Evolutionary conservation across 208 protist species (phyloP).

Genomic region (Crithidia expoeki): DNA sequence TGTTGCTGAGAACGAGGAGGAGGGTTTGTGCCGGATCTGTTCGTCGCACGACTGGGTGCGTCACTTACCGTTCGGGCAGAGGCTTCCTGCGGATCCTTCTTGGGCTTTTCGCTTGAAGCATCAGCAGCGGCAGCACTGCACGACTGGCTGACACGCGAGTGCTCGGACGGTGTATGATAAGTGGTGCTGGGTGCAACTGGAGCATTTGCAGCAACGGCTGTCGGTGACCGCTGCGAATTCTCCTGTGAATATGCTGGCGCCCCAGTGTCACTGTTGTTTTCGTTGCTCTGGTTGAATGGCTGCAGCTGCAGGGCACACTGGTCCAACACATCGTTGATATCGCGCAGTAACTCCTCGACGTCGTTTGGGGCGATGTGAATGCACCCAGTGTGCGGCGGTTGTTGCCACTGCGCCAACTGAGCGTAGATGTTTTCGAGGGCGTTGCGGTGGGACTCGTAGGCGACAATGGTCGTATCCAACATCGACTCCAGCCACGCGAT

Average conservation of each 20-base stretch:
- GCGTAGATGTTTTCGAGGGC: conserved; percentile 45
- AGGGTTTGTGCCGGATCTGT: neutral
- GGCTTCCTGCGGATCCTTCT: neutral
- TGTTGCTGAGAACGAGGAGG: neutral
- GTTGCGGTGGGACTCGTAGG: conserved; percentile 55
- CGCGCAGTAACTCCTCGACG: conserved; percentile 30
- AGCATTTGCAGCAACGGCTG: conserved; percentile 1
- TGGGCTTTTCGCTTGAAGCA: too few species aligned
- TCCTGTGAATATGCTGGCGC: neutral
- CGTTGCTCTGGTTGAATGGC: conserved; percentile 9
- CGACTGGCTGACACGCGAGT: neutral
- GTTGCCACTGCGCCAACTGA: conserved; percentile 34
- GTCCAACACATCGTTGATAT: conserved; percentile 41
- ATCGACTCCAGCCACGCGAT: conserved; percentile 43
- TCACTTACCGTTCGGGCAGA: conserved; percentile 2
- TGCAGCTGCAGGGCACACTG: conserved; percentile 37
- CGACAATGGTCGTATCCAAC: conserved; percentile 40
- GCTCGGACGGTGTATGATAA: neutral
- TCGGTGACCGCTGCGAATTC: neutral
- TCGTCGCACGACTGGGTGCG: neutral
- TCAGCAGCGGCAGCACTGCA: neutral
- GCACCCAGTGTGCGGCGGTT: conserved; percentile 25
- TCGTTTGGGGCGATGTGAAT: conserved; percentile 29
- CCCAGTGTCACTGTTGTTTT: neutral
- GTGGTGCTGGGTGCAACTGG: too few species aligned